A percentile compares a stretch with the other conserved stretches of the same genome.
Conservation (phyloP, 768 basidiomycete genomes). For the Trametes elegans region DNA sequence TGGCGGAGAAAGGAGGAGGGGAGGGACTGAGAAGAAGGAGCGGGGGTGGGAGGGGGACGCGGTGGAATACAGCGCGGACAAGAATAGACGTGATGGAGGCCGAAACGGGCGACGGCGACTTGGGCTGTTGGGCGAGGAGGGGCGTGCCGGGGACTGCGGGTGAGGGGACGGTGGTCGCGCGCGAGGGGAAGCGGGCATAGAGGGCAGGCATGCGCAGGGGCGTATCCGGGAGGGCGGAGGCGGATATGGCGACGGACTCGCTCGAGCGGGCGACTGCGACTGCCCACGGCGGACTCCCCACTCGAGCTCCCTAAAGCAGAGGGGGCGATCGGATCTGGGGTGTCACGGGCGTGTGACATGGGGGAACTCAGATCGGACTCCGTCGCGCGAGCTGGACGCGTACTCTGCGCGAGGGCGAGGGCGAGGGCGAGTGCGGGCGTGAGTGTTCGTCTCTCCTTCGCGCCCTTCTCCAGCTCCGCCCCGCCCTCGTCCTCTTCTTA, state of each 20-base stretch:
- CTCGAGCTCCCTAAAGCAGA: neutral
- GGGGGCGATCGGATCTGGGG: constrained; percentile 9
- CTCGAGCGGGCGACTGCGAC: neutral
- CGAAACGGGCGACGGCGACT: constrained; percentile 14
- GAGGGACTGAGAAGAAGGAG: too few species aligned
- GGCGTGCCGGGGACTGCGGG: neutral
- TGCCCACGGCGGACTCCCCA: too few species aligned
- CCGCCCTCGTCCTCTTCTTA: neutral
- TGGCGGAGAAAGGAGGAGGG: too few species aligned
- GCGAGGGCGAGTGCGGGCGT: too few species aligned
- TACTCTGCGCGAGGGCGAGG: too few species aligned
- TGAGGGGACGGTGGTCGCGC: neutral
- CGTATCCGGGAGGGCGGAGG: neutral
- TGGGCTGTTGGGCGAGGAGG: constrained; percentile 6
- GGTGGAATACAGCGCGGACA: constrained; percentile 14
- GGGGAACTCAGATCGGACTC: constrained; percentile 2
- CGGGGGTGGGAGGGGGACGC: neutral
- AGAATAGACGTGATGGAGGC: constrained; percentile 16
- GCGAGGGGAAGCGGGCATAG: neutral
- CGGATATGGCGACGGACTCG: neutral
- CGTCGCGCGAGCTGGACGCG: neutral
- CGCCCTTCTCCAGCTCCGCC: constrained; percentile 13
- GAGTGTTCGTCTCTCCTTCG: too few species aligned
- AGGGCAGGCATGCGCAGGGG: neutral
- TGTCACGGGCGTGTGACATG: neutral